Evolutionary conservation across 164 flowering plant species (phyloP), one percentile per base, ranked within the genome.

Genomic region (Nymphaea colorata): DNA sequence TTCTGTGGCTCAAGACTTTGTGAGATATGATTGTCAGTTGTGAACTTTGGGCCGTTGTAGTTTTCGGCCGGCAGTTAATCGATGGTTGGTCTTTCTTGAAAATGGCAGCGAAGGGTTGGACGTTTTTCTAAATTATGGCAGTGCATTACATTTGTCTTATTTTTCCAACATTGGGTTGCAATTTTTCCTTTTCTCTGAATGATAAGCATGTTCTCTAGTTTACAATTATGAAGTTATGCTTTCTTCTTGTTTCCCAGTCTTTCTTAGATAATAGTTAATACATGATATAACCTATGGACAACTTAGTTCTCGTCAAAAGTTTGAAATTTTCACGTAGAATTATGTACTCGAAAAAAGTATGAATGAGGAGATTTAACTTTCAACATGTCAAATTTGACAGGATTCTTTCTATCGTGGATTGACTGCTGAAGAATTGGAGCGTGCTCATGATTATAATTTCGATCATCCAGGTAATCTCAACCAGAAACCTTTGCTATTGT

Each of bases 331-430:
- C 16, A 8, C 16, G 16, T 16, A 55, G 1, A 8, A 55, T 55
- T 16, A 55, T 55, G 10, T 55, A 55, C 59, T 55, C 59, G n/a
- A 8, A 10, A 55, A 55, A 55, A 16, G 10, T 55, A 16, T 16
- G 12, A 25, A 25, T 25, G 36, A 25, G 36, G 36, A n/a, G 6
- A 61, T 61, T 2, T 36, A 61, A 3, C 8, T 8, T 62, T 42
- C 43, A 51, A 42, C 42, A 47, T 45, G 57, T 62, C 36, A 61
- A 67, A 45, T 73, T 17, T 73, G 55, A 57, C 72, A 83, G 87
- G 87, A 84, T 76, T 84, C 88, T 3, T 84, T 82, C 59, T 84
- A 82, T 51, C 84, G 83, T 63, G 88, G 84, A n/a, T 73, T 84
- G 79, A 81, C 86, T 66, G 77, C 79, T 69, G 88, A 84, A 73